Conservation (phyloP, 768 basidiomycete species). For the Amyloporia xantha region DNA sequence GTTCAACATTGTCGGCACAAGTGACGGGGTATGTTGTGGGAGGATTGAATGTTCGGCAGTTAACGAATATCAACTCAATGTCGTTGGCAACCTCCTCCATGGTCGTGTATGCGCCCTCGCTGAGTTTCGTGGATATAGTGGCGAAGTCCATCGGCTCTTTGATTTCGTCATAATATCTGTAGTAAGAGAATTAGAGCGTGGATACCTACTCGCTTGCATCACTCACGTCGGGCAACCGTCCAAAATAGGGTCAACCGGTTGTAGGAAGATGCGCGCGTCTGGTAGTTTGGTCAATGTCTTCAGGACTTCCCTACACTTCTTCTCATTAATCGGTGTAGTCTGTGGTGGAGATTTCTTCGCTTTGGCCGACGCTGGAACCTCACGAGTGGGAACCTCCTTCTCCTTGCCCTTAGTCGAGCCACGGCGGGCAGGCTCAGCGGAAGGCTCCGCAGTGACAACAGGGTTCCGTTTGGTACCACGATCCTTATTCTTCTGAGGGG, state of each 20-base stretch:
- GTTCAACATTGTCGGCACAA: slow-evolving; percentile 71
- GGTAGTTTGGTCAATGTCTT: slow-evolving; percentile 51
- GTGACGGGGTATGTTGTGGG: slow-evolving; percentile 65
- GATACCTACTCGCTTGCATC: neutral
- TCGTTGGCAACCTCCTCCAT: slow-evolving; percentile 83
- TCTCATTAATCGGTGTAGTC: slow-evolving; percentile 60
- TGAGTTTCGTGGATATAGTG: slow-evolving; percentile 68
- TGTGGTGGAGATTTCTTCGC: slow-evolving; percentile 28
- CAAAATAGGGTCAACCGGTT: slow-evolving; percentile 75
- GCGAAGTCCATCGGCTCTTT: slow-evolving; percentile 89
- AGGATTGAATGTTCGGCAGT: slow-evolving; percentile 92
- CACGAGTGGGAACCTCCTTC: slow-evolving; percentile 39
- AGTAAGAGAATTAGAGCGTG: slow-evolving; percentile 7
- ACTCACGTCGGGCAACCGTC: slow-evolving; percentile 91
- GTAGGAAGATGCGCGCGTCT: slow-evolving; percentile 66
- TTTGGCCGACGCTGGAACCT: slow-evolving; percentile 33
- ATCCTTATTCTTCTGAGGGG: slow-evolving; percentile 35
- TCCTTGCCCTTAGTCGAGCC: slow-evolving; percentile 55
- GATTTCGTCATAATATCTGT: slow-evolving; percentile 89
- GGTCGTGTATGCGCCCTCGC: slow-evolving; percentile 57
- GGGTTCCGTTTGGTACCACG: slow-evolving; percentile 28
- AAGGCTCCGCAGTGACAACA: slow-evolving; percentile 9
- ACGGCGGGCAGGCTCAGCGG: slow-evolving; percentile 28
- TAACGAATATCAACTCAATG: slow-evolving; percentile 75
- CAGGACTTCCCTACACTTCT: slow-evolving; percentile 75